A percentile compares a stretch with the other conserved stretches of the same genome.
phyloP scores from a whole-genome alignment of 148 eudicot genomes.

The Chenopodium suecicum region DNA sequence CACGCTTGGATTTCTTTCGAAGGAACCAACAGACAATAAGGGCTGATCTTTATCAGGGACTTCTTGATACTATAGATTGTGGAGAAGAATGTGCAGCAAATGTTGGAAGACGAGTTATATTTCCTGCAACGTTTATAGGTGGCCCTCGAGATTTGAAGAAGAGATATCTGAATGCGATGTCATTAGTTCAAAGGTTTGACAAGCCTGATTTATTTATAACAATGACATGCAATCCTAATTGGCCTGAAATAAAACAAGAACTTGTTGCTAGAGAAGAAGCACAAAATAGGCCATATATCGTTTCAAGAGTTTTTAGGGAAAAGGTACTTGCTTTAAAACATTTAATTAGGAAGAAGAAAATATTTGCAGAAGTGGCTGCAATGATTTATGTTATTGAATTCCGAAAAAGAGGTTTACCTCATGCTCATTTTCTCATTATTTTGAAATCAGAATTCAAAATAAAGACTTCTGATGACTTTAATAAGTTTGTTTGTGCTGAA shows the following conservation, averaged over 20 bases:
- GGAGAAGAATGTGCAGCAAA: not conserved
- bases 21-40: not conserved
- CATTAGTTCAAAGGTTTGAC: not conserved
- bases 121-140: not conserved
- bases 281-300: not conserved
- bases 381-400: too few relatives aligned
- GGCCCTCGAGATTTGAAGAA: not conserved
- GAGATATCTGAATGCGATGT: not conserved
- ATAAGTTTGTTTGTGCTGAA: too few relatives aligned
- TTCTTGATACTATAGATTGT: not conserved
- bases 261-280: not conserved
- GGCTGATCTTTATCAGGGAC: conserved; percentile 8
- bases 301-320: not conserved
- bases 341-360: not conserved
- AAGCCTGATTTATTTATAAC: not conserved
- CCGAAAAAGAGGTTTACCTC: too few relatives aligned
- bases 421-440: too few relatives aligned
- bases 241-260: not conserved
- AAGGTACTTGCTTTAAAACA: not conserved
- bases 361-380: too few relatives aligned
- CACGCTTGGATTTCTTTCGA: not conserved
- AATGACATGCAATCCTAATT: not conserved
- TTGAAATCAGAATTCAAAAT: too few relatives aligned
- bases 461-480: too few relatives aligned
- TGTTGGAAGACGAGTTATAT: not conserved